Percentiles rank a stretch among this genome's conserved stretches.
Conservation (phyloP, 164 flowering plant genomes). For the Malania oleifera region DNA sequence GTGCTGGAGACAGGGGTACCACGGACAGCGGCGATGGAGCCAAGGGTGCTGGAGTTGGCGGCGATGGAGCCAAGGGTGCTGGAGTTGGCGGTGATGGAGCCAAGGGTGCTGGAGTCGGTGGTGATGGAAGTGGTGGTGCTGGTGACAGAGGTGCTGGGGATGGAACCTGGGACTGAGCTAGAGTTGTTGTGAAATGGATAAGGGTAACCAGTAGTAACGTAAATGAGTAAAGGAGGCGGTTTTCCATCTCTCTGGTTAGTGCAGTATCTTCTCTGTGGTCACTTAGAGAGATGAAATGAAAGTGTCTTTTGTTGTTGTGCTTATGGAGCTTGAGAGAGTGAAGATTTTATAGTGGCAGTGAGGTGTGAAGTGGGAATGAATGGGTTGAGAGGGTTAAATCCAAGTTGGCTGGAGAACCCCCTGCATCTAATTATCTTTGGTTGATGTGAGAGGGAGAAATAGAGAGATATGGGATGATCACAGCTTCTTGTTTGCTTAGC, state of each 20-base stretch:
- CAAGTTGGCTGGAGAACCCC: background rate
- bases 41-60: too few species aligned
- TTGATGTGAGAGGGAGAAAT: too few species aligned
- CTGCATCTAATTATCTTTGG: too few species aligned
- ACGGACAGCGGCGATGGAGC: too few species aligned
- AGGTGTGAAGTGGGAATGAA: background rate
- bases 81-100: too few species aligned
- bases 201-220: background rate
- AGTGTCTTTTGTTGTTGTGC: background rate
- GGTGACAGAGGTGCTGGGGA: too few species aligned
- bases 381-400: background rate
- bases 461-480: too few species aligned
- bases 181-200: background rate
- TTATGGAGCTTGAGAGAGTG: background rate
- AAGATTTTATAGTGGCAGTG: background rate
- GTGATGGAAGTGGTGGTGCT: too few species aligned
- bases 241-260: background rate
- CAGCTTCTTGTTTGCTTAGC: too few species aligned
- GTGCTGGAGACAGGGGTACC: background rate
- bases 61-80: too few species aligned
- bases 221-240: background rate
- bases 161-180: background rate
- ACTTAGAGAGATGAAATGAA: background rate
- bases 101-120: too few species aligned
- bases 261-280: background rate